Evolutionary conservation across 352 stramenopile genomes (phyloP), one percentile per base, ranked within the genome.

Genomic region (Phytophthora pisi): DNA sequence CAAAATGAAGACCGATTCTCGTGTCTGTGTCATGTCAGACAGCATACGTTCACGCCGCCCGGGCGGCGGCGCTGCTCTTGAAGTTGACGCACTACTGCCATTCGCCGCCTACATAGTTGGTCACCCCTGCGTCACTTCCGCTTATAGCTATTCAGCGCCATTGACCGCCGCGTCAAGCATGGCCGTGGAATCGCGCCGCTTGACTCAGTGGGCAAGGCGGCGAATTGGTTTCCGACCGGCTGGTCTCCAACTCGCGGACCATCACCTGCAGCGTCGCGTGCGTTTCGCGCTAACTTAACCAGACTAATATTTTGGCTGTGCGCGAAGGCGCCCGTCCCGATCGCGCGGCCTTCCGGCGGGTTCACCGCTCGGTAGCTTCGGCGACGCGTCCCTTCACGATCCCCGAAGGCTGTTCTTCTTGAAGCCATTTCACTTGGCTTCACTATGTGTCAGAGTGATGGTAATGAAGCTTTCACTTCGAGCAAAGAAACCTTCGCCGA

Each of bases 401-500:
- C 34, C 50, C 30, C 30, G 28, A 5, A 11, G 11, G 38, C 36
- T 42, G 38, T 46, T 46, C 38, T 46, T 18, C 38, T 45, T 45
- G n/a, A n/a, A n/a, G n/a, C 34, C 34, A 40, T 40, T 40, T 40
- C 10, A 40, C 34, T 16, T 59, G 31, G 30, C 26, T 36, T 38
- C 36, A n/a, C 2, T 56, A 62, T 24, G 51, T 9, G 3, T 46
- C 38, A 46, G 38, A 46, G 38, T 46, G 38, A 46, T 46, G 11
- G 38, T 46, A 15, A 7, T 46, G 38, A 46, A 46, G 38, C 38
- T 46, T 46, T 46, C 34, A 40, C 34, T 46, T 18, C 38, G 38
- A 46, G 38, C 50, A 61, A 36, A 61, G 43, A 57, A 58, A 59
- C 36, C 31, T 51, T 61, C 16, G 5, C 45, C 49, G 24, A 18